These are phyloP conservation scores for Hibiscus mutabilis DNA, from an alignment of 345 rosid genomes.

Conservation along the genomic window DNA sequence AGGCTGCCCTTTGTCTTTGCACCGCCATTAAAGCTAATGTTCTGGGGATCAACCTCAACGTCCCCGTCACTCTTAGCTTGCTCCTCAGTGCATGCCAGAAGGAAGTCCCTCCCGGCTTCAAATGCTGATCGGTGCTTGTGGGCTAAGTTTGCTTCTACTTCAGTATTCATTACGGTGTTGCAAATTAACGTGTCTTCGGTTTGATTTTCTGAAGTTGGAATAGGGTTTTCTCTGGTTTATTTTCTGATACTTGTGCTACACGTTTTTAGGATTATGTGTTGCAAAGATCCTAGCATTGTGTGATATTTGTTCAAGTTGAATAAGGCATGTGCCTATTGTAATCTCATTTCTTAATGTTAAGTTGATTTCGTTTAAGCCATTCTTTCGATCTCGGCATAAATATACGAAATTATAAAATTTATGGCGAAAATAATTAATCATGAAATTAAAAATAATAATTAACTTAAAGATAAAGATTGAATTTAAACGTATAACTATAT, in stretches of 20 bases:
- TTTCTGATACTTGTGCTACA: not conserved
- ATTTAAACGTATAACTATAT: too few species aligned
- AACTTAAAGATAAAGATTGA: too few species aligned
- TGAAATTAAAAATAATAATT: too few species aligned
- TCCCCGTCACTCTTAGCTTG: conserved; percentile 32
- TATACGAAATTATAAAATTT: too few species aligned
- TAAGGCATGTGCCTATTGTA: not conserved
- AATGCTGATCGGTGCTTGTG: conserved; percentile 16
- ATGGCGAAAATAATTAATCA: too few species aligned
- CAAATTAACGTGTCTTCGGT: not conserved
- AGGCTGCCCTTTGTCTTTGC: conserved; percentile 58
- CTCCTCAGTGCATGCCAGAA: conserved; percentile 38
- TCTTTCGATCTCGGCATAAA: too few species aligned
- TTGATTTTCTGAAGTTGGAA: not conserved
- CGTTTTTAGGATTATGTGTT: not conserved
- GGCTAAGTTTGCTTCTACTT: too few species aligned
- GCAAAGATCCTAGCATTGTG: not conserved
- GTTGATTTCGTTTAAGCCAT: not conserved
- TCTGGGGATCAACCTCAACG: conserved; percentile 40
- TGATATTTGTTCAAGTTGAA: not conserved
- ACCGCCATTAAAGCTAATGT: conserved; percentile 50
- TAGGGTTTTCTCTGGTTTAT: not conserved
- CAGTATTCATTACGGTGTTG: not conserved
- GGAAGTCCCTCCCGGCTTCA: conserved; percentile 40
- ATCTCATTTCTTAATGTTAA: not conserved